Evolutionary conservation across 2,329 filamentous ascomycete species (phyloP).

Genomic region (Blastomyces gilchristii): DNA sequence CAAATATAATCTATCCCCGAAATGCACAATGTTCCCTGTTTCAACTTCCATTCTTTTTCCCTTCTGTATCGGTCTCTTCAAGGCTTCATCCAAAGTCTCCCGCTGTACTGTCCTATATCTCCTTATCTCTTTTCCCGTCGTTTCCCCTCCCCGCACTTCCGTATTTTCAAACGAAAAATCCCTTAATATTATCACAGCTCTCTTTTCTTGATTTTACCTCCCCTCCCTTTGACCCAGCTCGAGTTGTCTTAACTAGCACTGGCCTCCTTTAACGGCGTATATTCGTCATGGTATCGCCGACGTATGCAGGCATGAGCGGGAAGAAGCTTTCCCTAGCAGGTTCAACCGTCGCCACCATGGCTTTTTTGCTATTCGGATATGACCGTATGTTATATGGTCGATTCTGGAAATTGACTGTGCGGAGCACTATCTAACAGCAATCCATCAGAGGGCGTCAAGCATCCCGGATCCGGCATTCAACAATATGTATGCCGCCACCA

Average conservation of each 20-base stretch:
- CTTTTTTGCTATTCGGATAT: slow-evolving; percentile 50
- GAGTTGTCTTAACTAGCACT: background rate
- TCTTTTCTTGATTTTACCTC: background rate
- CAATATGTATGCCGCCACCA: slow-evolving; percentile 15
- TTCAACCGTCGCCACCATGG: slow-evolving; percentile 50
- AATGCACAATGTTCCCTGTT: background rate
- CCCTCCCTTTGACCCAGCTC: background rate
- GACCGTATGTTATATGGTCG: slow-evolving; percentile 28
- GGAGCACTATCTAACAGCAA: background rate
- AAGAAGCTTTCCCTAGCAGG: slow-evolving; percentile 47
- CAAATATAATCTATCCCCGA: background rate
- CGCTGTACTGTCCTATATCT: background rate
- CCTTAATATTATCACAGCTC: too few species aligned
- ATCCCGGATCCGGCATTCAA: slow-evolving; percentile 14
- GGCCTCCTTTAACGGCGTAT: background rate
- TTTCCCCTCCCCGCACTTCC: background rate
- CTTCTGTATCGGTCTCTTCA: background rate
- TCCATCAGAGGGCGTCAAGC: slow-evolving; percentile 17
- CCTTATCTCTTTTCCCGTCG: background rate
- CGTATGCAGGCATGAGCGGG: slow-evolving; percentile 45
- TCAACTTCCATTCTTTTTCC: background rate
- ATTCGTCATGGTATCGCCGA: background rate
- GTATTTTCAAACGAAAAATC: background rate
- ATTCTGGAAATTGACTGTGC: background rate
- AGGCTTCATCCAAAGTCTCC: background rate